Conservation (phyloP, 768 basidiomycete species). For the Mycena belliarum region DNA sequence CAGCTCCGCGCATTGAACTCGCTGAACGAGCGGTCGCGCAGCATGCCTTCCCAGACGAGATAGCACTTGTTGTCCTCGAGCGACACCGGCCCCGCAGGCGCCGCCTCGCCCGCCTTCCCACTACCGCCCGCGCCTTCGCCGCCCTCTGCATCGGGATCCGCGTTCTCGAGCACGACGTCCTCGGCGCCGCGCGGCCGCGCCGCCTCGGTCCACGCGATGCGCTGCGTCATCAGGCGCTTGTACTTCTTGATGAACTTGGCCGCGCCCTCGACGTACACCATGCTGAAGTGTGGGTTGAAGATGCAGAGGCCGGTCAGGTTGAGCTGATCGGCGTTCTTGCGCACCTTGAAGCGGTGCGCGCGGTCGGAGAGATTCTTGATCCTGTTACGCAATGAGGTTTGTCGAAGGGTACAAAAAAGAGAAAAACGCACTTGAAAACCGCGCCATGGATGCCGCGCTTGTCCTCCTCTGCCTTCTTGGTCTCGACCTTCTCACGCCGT, state of each 20-base stretch:
- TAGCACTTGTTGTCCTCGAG: conserved; percentile 87
- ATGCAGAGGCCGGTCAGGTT: conserved; percentile 87
- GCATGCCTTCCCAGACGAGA: conserved; percentile 89
- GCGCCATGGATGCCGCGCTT: conserved; percentile 80
- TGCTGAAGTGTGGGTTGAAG: conserved; percentile 84
- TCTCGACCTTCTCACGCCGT: conserved; percentile 81
- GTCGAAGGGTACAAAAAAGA: background rate
- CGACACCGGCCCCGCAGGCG: conserved; percentile 41
- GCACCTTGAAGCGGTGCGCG: conserved; percentile 93
- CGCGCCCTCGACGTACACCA: conserved; percentile 94
- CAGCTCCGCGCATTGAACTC: conserved; percentile 80
- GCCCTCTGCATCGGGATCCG: conserved; percentile 38
- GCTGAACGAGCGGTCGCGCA: conserved; percentile 81
- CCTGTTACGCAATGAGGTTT: conserved; percentile 38
- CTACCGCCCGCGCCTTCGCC: conserved; percentile 24
- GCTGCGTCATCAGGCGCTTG: conserved; percentile 80
- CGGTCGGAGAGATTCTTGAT: conserved; percentile 89
- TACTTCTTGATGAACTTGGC: conserved; percentile 84
- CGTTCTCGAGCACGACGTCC: conserved; percentile 66
- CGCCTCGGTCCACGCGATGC: conserved; percentile 93
- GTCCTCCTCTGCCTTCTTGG: conserved; percentile 85
- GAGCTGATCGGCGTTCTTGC: conserved; percentile 93
- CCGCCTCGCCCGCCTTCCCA: conserved; percentile 29
- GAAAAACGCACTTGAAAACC: conserved; percentile 80
- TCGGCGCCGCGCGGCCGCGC: conserved; percentile 76